Evolutionary conservation across 352 stramenopile species (phyloP).

Genomic region (Globisporangium viniferum): DNA sequence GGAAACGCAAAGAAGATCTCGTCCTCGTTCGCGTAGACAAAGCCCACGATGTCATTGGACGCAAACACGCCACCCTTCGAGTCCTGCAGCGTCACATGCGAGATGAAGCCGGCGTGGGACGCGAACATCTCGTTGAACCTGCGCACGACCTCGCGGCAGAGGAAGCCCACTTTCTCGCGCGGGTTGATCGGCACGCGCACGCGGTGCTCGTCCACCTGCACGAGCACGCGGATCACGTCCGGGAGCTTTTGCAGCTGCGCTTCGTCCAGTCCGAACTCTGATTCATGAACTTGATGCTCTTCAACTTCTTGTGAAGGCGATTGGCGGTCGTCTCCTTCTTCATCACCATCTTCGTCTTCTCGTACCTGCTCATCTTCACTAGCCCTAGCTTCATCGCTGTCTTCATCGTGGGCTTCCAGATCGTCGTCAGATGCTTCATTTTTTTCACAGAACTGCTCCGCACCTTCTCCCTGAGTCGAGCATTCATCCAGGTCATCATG

Average conservation of each 20-base stretch:
- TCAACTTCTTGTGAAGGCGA: background rate
- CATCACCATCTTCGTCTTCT: background rate
- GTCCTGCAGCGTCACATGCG: slow-evolving; percentile 50
- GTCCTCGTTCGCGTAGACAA: slow-evolving; percentile 23
- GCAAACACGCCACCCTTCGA: slow-evolving; percentile 51
- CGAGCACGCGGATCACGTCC: slow-evolving; percentile 40
- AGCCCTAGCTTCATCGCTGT: background rate
- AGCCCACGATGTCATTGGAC: slow-evolving; percentile 39
- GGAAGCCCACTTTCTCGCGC: slow-evolving; percentile 33
- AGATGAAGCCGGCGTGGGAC: slow-evolving; percentile 23
- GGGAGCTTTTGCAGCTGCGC: slow-evolving; percentile 29
- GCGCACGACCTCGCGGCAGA: slow-evolving; percentile 54
- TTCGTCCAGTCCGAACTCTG: slow-evolving; percentile 10
- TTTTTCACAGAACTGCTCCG: background rate
- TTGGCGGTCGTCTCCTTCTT: background rate
- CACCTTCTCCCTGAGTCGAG: background rate
- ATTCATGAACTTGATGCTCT: background rate
- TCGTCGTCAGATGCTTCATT: background rate
- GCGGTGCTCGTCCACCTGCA: slow-evolving; percentile 53
- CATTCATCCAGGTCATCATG: background rate
- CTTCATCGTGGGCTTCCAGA: background rate
- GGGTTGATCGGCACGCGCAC: slow-evolving; percentile 57
- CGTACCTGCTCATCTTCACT: background rate
- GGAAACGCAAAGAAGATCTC: slow-evolving; percentile 33
- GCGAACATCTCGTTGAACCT: slow-evolving; percentile 63